Evolutionary conservation across 352 stramenopile genomes (phyloP).

Genomic region (Pythium plurisporium): DNA sequence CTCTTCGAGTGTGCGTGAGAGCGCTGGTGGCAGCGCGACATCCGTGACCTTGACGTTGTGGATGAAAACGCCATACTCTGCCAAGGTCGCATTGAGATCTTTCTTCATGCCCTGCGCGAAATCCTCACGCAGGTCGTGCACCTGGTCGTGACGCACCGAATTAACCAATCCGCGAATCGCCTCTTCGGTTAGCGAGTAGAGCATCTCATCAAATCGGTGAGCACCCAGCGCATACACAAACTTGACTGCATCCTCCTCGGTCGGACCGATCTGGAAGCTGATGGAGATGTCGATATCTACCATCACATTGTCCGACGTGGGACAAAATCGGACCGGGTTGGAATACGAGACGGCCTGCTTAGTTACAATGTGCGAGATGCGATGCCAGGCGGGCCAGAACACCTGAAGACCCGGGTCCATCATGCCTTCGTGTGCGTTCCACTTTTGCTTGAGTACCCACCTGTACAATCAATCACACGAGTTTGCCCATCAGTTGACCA

Average conservation of each 20-base stretch:
- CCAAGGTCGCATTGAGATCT: slow-evolving; percentile 71
- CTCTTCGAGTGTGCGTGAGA: slow-evolving; percentile 71
- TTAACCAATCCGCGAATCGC: slow-evolving; percentile 77
- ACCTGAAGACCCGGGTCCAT: slow-evolving; percentile 76
- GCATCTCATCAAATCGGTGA: slow-evolving; percentile 79
- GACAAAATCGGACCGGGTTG: slow-evolving; percentile 63
- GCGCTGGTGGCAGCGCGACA: slow-evolving; percentile 55
- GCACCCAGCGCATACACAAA: slow-evolving; percentile 85
- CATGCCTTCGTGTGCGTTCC: slow-evolving; percentile 75
- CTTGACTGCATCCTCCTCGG: slow-evolving; percentile 63
- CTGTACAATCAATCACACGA: too few relatives aligned
- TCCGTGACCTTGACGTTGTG: slow-evolving; percentile 88
- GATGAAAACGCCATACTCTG: slow-evolving; percentile 73
- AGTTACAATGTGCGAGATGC: slow-evolving; percentile 85
- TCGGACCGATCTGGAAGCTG: slow-evolving; percentile 83
- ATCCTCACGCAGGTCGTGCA: slow-evolving; percentile 76
- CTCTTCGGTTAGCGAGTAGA: slow-evolving; percentile 75
- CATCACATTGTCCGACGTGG: slow-evolving; percentile 86
- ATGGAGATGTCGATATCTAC: slow-evolving; percentile 88
- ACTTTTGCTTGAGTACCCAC: slow-evolving; percentile 84
- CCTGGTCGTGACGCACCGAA: slow-evolving; percentile 77
- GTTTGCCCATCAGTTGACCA: too few relatives aligned
- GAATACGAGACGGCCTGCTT: slow-evolving; percentile 83
- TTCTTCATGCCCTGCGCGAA: slow-evolving; percentile 84
- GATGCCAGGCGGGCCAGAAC: slow-evolving; percentile 73